A percentile compares a stretch with the other conserved stretches of the same genome.
Conservation (phyloP, 192 early-diverging fungal species). For the Gamsiella multidivaricata region DNA sequence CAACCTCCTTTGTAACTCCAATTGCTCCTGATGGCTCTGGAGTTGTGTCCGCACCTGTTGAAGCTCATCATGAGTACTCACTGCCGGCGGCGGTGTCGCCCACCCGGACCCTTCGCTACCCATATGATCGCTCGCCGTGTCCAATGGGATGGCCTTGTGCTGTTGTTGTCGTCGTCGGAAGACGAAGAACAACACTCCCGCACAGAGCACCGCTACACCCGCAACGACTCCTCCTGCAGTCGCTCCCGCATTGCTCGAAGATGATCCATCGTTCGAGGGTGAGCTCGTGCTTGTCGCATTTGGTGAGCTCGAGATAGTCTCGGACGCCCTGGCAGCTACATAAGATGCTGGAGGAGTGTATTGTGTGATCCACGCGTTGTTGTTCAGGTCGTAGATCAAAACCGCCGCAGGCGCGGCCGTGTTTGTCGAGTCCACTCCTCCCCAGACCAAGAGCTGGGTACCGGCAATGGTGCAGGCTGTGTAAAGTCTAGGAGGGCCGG, state of each 20-base stretch:
- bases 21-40: constrained; percentile 25
- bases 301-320: not conserved
- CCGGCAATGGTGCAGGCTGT: constrained; percentile 32
- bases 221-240: constrained; percentile 40
- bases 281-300: not conserved
- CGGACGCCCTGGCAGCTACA: not conserved
- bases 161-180: not conserved
- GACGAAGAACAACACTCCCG: constrained; percentile 13
- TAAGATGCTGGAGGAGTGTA: constrained; percentile 31
- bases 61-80: constrained; percentile 2
- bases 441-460: constrained; percentile 32
- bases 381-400: constrained; percentile 23
- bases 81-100: not conserved
- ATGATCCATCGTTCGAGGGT: not conserved
- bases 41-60: constrained; percentile 15
- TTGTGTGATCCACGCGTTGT: constrained; percentile 9
- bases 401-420: not conserved
- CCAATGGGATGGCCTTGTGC: not conserved
- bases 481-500: constrained; percentile 26
- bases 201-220: constrained; percentile 20
- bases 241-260: constrained; percentile 17
- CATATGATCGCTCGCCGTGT: constrained; percentile 1
- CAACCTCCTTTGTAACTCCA: constrained; percentile 19
- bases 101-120: not conserved
- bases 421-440: constrained; percentile 1